Evolutionary conservation across 1,284 basidiomycete species (phyloP).

Genomic region (Hymenochaete sp.): DNA sequence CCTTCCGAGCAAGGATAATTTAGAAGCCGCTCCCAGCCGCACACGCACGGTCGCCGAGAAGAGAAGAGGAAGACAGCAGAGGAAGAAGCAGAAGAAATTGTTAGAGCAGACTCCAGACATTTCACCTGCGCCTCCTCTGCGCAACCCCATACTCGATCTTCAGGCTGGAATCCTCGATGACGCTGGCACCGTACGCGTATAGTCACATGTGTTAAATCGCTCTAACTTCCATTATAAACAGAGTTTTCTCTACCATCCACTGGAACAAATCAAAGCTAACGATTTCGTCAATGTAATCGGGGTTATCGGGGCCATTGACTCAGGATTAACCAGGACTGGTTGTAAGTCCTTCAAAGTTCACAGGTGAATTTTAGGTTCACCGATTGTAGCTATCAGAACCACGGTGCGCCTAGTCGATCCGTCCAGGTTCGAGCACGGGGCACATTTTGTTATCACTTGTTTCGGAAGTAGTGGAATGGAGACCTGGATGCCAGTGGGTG

Average conservation of each 20-base stretch:
- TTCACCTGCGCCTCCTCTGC: slow-evolving; percentile 10
- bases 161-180: slow-evolving; percentile 5
- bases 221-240: not conserved
- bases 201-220: too few relatives aligned
- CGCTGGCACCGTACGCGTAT: too few relatives aligned
- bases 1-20: too few relatives aligned
- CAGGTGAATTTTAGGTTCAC: too few relatives aligned
- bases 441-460: slow-evolving; percentile 14
- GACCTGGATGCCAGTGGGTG: slow-evolving; percentile 5
- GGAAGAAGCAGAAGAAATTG: not conserved
- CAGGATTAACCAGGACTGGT: not conserved
- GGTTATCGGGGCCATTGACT: not conserved
- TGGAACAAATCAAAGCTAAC: slow-evolving; percentile 4
- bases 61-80: not conserved
- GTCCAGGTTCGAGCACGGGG: slow-evolving; percentile 3
- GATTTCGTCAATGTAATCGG: slow-evolving; percentile 10
- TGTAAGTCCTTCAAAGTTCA: slow-evolving; percentile 5
- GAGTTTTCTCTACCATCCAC: slow-evolving; percentile 6
- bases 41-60: too few relatives aligned
- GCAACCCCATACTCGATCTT: slow-evolving; percentile 12
- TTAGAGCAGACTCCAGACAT: not conserved
- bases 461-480: slow-evolving; percentile 8
- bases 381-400: slow-evolving; percentile 5
- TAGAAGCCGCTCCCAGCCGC: too few relatives aligned
- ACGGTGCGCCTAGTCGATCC: slow-evolving; percentile 13